Base-by-base conservation (phyloP, 257 asterid genomes). In the Lycium ferocissimum region DNA sequence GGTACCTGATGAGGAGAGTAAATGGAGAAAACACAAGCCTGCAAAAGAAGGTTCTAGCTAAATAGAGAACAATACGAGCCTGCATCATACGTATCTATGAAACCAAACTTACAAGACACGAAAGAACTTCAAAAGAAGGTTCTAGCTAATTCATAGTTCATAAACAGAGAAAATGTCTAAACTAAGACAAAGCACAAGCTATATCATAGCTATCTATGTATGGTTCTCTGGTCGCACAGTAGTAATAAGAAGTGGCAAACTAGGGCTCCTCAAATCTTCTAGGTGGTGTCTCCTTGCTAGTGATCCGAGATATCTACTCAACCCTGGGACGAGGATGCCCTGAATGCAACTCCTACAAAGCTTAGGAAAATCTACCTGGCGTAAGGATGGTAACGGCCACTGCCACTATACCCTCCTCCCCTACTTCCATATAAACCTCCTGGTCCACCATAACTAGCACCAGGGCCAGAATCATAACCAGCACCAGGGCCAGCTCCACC, bases 341-440 rank as follows among this genome's bases (percentile, higher is more conserved):
- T 87, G 92, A 87, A 81, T 81, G 88, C 89, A 92, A 86, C 92
- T 84, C 91, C 98, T 95, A 95, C 35, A 76, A 69, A 88, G 89
- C 92, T 90, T 92, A 89, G 84, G 78, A 92, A 88, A 84, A 90
- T 91, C 98, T 96, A 96, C 90, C 98, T 91, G 87, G 95, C 87
- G 65, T 94, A 96, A 75, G 99, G 99, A 90, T 96, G 99, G 87
- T 94, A 96, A 49, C 98, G 96, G 88, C 97, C 93, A 89, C 94
- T 84, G 88, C 98, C 94, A 89, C 99, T 92, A 92, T 94, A 94
- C 84, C 98, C 98, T 88, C 95, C 89, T 88, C 95, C 89, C 91
- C 99, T 96, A 91, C 97, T 93, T 83, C 98, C 99, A 90, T 96
- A 94, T 85, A 92, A 22, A 33, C 98, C 98, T 83, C 94, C 98